Evolutionary conservation across 2,329 filamentous ascomycete genomes (phyloP), one percentile per base, ranked within the genome.

Genomic region (Thielaviopsis punctulata): DNA sequence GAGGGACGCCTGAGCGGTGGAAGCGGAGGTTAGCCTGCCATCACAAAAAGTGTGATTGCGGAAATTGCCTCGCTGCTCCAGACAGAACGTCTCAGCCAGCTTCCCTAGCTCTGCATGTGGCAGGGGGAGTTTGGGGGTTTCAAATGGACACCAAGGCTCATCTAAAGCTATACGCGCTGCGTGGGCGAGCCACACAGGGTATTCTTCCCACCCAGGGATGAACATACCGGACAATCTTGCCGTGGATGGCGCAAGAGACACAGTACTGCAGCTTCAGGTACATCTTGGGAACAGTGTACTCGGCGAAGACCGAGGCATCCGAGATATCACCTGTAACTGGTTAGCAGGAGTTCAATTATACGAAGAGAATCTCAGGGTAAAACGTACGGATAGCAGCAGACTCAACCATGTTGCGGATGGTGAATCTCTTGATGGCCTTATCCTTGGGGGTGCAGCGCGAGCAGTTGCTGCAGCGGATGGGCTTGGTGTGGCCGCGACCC

Each of bases 251-350:
- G 77, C 92, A 98, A 74, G 90, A 96, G 69, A 98, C 92, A 74
- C 92, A 98, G 87, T 98, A 98, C 80, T 98, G 92, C 72, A 98
- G 84, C 85, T 98, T 98, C 76, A 98, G 80, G 86, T 98, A 98
- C 93, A 98, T 98, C 86, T 98, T 98, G 76, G 92, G 92, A 68
- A 98, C 90, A 64, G 88, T 89, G 81, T 98, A 98, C 79, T 98
- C 92, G 67, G 85, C 73, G 77, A 96, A 98, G 74, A 98, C 92
- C 68, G 92, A 96, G 68, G 93, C 92, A 72, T 98, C 92, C 62
- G 89, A 95, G 77, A 98, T 98, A 87, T 98, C 92, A 88, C 92
- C 92, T 96, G 67, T 54, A 45, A 9, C 54, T 45, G 52, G 23
- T 47, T 15, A 44, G 18, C 15, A 39, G 22, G 25, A 24, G n/a